phyloP scores from a whole-genome alignment of 202 grass and related monocot genomes.

The Carex sylvatica region DNA sequence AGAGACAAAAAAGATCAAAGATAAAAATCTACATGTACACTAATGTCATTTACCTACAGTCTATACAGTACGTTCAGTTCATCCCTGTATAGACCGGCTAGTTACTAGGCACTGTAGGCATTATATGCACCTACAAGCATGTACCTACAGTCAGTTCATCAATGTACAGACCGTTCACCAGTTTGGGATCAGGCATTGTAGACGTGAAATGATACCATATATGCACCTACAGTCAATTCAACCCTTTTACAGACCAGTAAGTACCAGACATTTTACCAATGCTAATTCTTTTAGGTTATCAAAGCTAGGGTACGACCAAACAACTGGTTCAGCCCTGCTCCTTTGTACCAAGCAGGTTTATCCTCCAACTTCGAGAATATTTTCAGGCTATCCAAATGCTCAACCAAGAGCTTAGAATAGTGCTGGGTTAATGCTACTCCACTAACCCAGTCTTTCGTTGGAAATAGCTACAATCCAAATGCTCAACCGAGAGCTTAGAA shows the following conservation, averaged over 20 bases:
- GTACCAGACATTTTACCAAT: background rate
- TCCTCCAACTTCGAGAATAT: constrained; percentile 25
- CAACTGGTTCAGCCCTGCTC: background rate
- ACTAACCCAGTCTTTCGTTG: too few relatives aligned
- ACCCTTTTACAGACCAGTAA: background rate
- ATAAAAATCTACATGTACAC: constrained; percentile 25
- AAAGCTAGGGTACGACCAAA: background rate
- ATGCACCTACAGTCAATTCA: background rate
- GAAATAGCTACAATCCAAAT: background rate
- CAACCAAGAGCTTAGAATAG: background rate
- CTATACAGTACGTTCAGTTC: background rate
- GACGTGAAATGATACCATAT: background rate
- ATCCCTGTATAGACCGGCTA: background rate
- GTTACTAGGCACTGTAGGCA: background rate
- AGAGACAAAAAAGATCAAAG: constrained; percentile 18
- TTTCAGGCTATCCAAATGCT: background rate
- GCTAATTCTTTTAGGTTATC: background rate
- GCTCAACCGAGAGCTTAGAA: background rate
- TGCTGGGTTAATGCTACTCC: background rate
- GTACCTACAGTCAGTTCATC: background rate
- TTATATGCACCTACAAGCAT: background rate
- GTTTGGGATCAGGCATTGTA: background rate
- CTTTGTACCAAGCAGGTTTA: background rate
- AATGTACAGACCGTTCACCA: background rate
- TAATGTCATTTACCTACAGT: background rate